These are phyloP conservation scores for Agrocybe chaxingu DNA, from an alignment of 768 basidiomycete genomes.

Conservation along the genomic window DNA sequence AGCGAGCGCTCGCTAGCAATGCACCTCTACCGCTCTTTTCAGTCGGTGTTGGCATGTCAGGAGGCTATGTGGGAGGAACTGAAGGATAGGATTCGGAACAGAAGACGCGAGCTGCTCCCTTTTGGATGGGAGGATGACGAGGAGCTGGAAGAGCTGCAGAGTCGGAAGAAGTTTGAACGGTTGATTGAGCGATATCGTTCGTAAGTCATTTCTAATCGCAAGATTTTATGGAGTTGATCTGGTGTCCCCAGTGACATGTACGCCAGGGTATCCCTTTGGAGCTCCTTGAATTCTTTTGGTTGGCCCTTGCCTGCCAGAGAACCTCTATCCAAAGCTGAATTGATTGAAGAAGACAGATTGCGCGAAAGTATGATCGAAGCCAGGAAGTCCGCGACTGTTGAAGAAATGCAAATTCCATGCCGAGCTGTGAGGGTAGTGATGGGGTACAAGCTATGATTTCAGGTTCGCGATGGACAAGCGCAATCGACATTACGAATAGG, in stretches of 20 bases:
- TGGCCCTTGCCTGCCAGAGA: slow-evolving; percentile 60
- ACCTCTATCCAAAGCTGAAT: slow-evolving; percentile 64
- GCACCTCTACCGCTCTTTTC: slow-evolving; percentile 67
- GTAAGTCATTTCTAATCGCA: slow-evolving; percentile 30
- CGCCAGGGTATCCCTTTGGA: slow-evolving; percentile 61
- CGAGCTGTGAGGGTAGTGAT: slow-evolving; percentile 60
- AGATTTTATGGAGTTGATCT: neutral
- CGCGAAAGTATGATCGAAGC: slow-evolving; percentile 62
- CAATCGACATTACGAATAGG: neutral
- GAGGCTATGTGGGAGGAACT: slow-evolving; percentile 80
- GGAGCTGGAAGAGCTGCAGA: slow-evolving; percentile 55
- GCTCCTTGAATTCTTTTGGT: slow-evolving; percentile 54
- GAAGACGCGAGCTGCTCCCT: slow-evolving; percentile 46
- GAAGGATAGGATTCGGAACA: slow-evolving; percentile 57
- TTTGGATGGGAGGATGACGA: slow-evolving; percentile 74
- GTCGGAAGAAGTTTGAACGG: slow-evolving; percentile 55
- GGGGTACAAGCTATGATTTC: slow-evolving; percentile 46
- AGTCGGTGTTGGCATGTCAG: slow-evolving; percentile 59
- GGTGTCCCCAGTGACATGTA: slow-evolving; percentile 54
- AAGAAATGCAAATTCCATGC: slow-evolving; percentile 52
- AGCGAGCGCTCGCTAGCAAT: slow-evolving; percentile 64
- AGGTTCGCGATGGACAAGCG: neutral
- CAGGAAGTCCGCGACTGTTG: slow-evolving; percentile 44
- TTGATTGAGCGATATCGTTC: slow-evolving; percentile 54
- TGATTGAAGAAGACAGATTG: slow-evolving; percentile 63